Base-by-base conservation (phyloP, 2,329 filamentous ascomycete genomes). In the Neonectria faginata region DNA sequence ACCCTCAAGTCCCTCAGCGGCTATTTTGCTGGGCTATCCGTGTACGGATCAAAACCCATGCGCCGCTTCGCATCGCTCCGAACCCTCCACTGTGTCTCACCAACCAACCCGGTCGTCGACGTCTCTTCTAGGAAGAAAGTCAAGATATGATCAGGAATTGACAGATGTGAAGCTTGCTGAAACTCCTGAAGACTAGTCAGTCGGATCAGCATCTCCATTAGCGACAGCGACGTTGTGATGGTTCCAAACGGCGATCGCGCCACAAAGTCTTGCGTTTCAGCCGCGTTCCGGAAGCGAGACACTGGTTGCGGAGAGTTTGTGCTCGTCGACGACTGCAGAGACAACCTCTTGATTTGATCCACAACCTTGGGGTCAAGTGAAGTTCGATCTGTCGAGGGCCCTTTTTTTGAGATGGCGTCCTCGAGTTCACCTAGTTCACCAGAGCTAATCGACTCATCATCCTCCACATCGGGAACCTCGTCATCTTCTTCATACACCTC, bases 171-270 rank as follows among this genome's bases (percentile, higher is more conserved):
- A 44, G 89, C 87, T 82, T 97, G 94, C 76, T 97, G 92, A 77
- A 96, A 97, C 81, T 97, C 93, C 76, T 97, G 94, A 14, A 97
- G 86, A 22, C 93, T 93, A 5, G 92, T 90, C 51, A 97, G 86
- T 45, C 95, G 92, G 51, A 97, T 87, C 33, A 97, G 84, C 83
- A 95, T 96, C 78, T 97, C 94, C 58, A 97, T 87, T 9, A 97
- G 86, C 1, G 94, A 97, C 68, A 85, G 79, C 68, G 84, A 90
- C 70, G 80, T 85, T 2, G 81, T 82, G 62, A 88, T 84, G n/a
- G 82, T 78, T 27, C 82, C 81, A 65, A 87, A 84, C 3, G 84
- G 84, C 3, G 83, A 85, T 12, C 79, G 79, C 12, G 81, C 69
- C 39, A 76, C 74, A 51, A 78, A 77, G 25, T 76, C 73, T 18